A percentile compares a stretch with the other conserved stretches of the same genome.
phyloP scores from a whole-genome alignment of 768 basidiomycete genomes.

The Pulveroboletus sp. region DNA sequence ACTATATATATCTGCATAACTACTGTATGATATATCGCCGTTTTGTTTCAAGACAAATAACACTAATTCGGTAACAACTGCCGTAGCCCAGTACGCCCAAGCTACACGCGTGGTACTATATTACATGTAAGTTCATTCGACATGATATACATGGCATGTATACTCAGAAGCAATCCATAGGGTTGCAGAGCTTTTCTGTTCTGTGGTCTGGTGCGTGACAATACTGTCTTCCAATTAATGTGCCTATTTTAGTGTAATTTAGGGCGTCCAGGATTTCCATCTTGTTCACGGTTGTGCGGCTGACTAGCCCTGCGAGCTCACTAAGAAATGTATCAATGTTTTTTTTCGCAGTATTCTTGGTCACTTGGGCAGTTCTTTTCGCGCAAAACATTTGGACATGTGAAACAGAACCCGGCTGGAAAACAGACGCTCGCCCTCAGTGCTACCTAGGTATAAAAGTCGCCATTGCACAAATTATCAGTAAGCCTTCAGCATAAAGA shows the following conservation, averaged over 20 bases:
- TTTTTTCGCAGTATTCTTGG: neutral
- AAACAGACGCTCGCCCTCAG: neutral
- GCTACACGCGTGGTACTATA: neutral
- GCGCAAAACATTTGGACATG: conserved; percentile 4
- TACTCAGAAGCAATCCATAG: neutral
- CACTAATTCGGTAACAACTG: neutral
- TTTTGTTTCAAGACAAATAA: neutral
- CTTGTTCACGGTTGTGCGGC: conserved; percentile 4
- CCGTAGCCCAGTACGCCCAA: neutral
- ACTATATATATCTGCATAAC: conserved; percentile 1
- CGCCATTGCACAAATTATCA: conserved; percentile 1
- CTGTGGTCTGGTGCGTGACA: neutral
- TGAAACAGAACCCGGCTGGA: conserved; percentile 5
- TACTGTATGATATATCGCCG: neutral
- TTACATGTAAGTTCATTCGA: neutral
- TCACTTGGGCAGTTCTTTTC: conserved; percentile 4
- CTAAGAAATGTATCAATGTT: neutral
- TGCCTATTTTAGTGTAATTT: neutral
- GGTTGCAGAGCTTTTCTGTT: neutral
- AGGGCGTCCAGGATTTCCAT: conserved; percentile 4
- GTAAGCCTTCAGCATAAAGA: neutral
- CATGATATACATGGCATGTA: neutral
- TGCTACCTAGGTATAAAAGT: neutral
- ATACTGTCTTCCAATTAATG: neutral
- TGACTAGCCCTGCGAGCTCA: neutral